Conservation (phyloP, 352 stramenopile species). For the Globisporangium heterothallicum region DNA sequence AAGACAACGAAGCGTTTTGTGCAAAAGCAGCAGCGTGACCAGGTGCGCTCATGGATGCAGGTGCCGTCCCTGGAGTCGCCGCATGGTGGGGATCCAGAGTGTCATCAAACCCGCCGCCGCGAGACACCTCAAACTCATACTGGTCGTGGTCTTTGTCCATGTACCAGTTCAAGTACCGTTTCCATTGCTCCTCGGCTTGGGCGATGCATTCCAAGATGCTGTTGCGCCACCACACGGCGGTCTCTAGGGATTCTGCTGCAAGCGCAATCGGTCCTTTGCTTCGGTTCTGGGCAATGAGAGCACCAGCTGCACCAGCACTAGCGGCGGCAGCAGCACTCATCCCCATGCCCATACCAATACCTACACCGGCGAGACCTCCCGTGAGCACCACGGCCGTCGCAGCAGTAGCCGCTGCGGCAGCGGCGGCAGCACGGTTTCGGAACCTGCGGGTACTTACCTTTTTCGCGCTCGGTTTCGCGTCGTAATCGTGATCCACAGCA, state of each 20-base stretch:
- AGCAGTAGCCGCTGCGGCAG: constrained; percentile 63
- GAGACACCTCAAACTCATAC: constrained; percentile 11
- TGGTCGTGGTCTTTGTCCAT: constrained; percentile 69
- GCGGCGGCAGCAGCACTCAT: constrained; percentile 74
- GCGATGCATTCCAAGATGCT: constrained; percentile 82
- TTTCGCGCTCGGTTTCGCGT: constrained; percentile 40
- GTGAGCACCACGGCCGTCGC: constrained; percentile 77
- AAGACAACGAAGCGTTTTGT: constrained; percentile 13
- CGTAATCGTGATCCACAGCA: constrained; percentile 28
- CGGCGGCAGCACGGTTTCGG: constrained; percentile 53
- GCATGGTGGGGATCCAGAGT: constrained; percentile 15
- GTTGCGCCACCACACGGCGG: constrained; percentile 80
- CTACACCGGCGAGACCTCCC: constrained; percentile 67
- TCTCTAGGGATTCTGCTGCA: constrained; percentile 77
- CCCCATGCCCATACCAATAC: constrained; percentile 75
- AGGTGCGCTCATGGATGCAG: constrained; percentile 1
- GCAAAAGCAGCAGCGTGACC: too few species aligned
- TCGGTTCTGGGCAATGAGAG: constrained; percentile 66
- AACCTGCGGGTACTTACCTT: constrained; percentile 50
- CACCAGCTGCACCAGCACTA: constrained; percentile 61
- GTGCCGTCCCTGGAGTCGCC: constrained; percentile 1
- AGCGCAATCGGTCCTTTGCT: constrained; percentile 70
- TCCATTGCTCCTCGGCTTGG: constrained; percentile 82
- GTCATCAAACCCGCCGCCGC: constrained; percentile 1
- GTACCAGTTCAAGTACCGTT: constrained; percentile 83